Evolutionary conservation across 305 asterid genomes (phyloP).

Genomic region (Withania somnifera): DNA sequence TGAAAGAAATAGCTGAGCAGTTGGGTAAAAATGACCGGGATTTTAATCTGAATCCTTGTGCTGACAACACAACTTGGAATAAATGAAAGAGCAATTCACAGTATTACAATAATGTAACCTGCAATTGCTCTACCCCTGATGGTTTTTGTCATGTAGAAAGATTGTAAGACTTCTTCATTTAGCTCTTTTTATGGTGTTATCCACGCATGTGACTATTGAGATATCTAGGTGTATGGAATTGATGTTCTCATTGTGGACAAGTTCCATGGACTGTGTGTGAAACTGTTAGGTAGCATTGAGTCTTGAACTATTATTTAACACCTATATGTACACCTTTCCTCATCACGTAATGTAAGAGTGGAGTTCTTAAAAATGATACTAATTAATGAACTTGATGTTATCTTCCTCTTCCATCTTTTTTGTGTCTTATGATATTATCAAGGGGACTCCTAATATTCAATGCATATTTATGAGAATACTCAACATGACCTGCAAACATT

Average conservation of each 20-base stretch:
- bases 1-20: constrained; percentile 31
- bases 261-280: background rate
- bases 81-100: background rate
- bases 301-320: no score
- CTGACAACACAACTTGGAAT: constrained; percentile 28
- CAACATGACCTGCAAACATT: no score
- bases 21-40: constrained; percentile 44
- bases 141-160: constrained; percentile 31
- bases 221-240: background rate
- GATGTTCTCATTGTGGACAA: background rate
- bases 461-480: no score
- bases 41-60: constrained; percentile 41
- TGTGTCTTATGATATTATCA: no score
- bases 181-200: background rate
- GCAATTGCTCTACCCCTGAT: constrained; percentile 26
- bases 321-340: background rate
- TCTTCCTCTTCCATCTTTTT: no score
- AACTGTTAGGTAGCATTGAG: background rate
- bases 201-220: background rate
- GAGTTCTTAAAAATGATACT: no score
- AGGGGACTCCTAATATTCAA: no score
- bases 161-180: constrained; percentile 19
- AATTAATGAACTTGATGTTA: no score
- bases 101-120: constrained; percentile 25
- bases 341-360: no score